Evolutionary conservation across 1,284 basidiomycete species (phyloP).

Genomic region (Ustanciosporium gigantosporum): DNA sequence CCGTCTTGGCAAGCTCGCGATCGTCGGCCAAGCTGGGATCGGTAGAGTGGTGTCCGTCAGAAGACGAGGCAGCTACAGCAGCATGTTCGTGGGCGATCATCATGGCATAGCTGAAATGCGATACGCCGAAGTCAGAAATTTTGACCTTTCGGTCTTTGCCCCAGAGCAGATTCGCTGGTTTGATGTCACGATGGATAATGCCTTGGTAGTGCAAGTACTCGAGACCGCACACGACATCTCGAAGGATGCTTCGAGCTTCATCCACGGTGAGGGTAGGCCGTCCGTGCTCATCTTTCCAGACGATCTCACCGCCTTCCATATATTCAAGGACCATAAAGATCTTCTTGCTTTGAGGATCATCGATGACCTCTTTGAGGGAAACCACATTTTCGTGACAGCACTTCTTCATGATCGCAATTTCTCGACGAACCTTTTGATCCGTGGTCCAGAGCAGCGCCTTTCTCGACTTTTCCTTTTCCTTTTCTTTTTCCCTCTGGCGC

Average conservation of each 20-base stretch:
- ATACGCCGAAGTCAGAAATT: slow-evolving; percentile 96
- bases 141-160: slow-evolving; percentile 82
- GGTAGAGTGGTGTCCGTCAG: slow-evolving; percentile 62
- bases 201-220: slow-evolving; percentile 95
- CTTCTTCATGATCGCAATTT: slow-evolving; percentile 99
- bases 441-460: slow-evolving; percentile 55
- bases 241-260: slow-evolving; percentile 81
- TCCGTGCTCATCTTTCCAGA: slow-evolving; percentile 70
- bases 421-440: slow-evolving; percentile 56
- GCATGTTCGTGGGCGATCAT: slow-evolving; percentile 39
- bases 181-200: slow-evolving; percentile 99
- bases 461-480: slow-evolving; percentile 41
- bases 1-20: slow-evolving; percentile 85
- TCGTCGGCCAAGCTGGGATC: slow-evolving; percentile 73
- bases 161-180: slow-evolving; percentile 94
- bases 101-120: slow-evolving; percentile 83
- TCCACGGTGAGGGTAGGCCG: slow-evolving; percentile 76
- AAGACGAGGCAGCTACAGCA: slow-evolving; percentile 4
- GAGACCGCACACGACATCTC: slow-evolving; percentile 88
- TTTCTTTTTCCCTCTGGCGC: slow-evolving; percentile 32
- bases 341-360: slow-evolving; percentile 84
- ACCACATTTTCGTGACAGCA: slow-evolving; percentile 85
- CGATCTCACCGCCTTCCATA: slow-evolving; percentile 89
- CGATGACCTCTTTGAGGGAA: slow-evolving; percentile 88
- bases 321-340: slow-evolving; percentile 98